Conservation (phyloP, 1,139 yeast species). For the Lodderomyces parapsilosis region DNA sequence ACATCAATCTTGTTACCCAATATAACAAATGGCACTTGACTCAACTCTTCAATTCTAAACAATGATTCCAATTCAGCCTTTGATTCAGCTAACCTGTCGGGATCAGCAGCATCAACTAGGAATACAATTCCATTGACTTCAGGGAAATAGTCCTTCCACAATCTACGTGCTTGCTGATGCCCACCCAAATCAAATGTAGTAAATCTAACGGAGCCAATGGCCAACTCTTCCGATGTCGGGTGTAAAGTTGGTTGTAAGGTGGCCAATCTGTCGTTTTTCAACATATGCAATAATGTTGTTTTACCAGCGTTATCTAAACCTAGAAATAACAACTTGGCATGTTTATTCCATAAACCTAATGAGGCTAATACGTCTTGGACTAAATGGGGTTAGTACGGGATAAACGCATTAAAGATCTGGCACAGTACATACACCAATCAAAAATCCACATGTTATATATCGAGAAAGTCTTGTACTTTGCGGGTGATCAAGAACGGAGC, state of each 20-base stretch:
- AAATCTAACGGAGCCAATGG: slow-evolving; percentile 94
- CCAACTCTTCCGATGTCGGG: slow-evolving; percentile 97
- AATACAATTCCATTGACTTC: slow-evolving; percentile 97
- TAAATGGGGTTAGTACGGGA: slow-evolving; percentile 15
- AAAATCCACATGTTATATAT: slow-evolving; percentile 34
- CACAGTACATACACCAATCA: slow-evolving; percentile 43
- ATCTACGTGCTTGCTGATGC: slow-evolving; percentile 96
- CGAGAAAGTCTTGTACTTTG: slow-evolving; percentile 1
- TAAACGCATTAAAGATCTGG: neutral
- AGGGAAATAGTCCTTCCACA: slow-evolving; percentile 99
- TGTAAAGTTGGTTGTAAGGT: slow-evolving; percentile 97
- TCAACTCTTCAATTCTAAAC: slow-evolving; percentile 87
- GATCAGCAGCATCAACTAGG: slow-evolving; percentile 95
- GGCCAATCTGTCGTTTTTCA: slow-evolving; percentile 96
- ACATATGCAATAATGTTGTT: slow-evolving; percentile 94
- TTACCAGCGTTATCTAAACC: slow-evolving; percentile 99
- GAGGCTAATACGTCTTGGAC: slow-evolving; percentile 93
- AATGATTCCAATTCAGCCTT: slow-evolving; percentile 92
- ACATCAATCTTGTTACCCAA: slow-evolving; percentile 97
- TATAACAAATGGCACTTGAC: slow-evolving; percentile 85
- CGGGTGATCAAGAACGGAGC: neutral
- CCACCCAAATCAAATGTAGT: slow-evolving; percentile 99
- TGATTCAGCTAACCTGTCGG: slow-evolving; percentile 92
- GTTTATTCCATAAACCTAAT: slow-evolving; percentile 95
- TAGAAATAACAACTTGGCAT: slow-evolving; percentile 90